phyloP scores from a whole-genome alignment of 768 basidiomycete genomes.

The Boletus subcaerulescens region DNA sequence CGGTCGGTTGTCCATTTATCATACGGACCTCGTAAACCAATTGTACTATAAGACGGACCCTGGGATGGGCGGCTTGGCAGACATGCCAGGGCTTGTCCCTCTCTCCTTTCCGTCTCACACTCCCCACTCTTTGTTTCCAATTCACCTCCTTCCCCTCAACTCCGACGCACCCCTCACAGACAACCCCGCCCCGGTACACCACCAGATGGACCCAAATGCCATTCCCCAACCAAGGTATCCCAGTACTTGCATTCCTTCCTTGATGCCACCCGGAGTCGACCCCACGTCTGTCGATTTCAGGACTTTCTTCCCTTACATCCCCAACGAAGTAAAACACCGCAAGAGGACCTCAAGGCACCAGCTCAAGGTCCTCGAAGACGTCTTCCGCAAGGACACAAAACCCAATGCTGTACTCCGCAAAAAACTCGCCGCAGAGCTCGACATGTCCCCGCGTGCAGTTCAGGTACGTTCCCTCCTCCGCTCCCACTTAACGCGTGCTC shows the following conservation, averaged over 20 bases:
- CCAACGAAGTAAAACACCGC: slow-evolving; percentile 92
- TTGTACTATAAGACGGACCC: slow-evolving; percentile 28
- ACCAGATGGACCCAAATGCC: slow-evolving; percentile 26
- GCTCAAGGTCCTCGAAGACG: slow-evolving; percentile 82
- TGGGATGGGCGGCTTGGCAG: too few species aligned
- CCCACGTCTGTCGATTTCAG: slow-evolving; percentile 70
- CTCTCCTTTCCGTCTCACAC: slow-evolving; percentile 35
- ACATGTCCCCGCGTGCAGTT: slow-evolving; percentile 92
- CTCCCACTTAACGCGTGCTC: slow-evolving; percentile 17
- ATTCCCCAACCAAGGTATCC: slow-evolving; percentile 29
- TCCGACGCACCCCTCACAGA: not conserved
- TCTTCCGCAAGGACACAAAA: slow-evolving; percentile 88
- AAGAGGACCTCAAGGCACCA: slow-evolving; percentile 87
- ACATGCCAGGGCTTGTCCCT: too few species aligned
- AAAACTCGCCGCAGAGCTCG: slow-evolving; percentile 74
- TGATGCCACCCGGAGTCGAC: slow-evolving; percentile 55
- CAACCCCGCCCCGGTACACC: slow-evolving; percentile 19
- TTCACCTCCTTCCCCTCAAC: slow-evolving; percentile 12
- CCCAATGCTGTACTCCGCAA: slow-evolving; percentile 82
- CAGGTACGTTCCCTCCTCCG: slow-evolving; percentile 57
- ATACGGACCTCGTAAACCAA: slow-evolving; percentile 8
- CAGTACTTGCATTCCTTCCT: slow-evolving; percentile 43
- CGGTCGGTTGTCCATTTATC: slow-evolving; percentile 8
- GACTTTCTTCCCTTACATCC: slow-evolving; percentile 84
- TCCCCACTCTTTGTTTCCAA: slow-evolving; percentile 22